Evolutionary conservation across 2,329 filamentous ascomycete species (phyloP).

Genomic region (Dothistroma septosporum): DNA sequence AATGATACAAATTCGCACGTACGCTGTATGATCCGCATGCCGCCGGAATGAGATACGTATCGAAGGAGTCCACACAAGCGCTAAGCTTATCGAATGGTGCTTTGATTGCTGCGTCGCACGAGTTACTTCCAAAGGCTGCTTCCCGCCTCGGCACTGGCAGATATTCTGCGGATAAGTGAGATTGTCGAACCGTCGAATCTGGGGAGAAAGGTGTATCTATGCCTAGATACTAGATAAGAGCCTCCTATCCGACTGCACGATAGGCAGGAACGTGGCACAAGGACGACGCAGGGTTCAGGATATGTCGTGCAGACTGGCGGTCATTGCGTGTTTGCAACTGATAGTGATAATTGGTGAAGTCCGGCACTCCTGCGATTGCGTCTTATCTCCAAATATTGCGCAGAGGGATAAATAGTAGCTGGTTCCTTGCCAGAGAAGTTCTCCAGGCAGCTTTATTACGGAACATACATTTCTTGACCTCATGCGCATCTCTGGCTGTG

Average conservation of each 20-base stretch:
- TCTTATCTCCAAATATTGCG: neutral
- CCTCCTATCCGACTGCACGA: neutral
- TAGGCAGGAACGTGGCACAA: conserved; percentile 12
- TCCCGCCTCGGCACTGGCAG: neutral
- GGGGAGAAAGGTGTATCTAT: conserved; percentile 4
- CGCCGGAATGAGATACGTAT: neutral
- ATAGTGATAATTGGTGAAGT: conserved; percentile 2
- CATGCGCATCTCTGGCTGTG: neutral
- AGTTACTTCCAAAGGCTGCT: neutral
- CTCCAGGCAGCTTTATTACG: neutral
- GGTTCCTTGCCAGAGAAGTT: neutral
- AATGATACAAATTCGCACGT: neutral
- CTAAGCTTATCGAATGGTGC: neutral
- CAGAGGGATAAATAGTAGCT: conserved; percentile 6
- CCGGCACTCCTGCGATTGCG: neutral
- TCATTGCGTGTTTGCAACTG: conserved; percentile 1
- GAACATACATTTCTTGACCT: neutral
- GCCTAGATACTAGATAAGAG: conserved; percentile 10
- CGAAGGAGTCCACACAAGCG: neutral
- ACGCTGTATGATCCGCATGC: neutral
- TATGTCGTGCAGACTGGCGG: conserved; percentile 5
- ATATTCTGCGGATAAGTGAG: neutral
- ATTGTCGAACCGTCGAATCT: conserved; percentile 7
- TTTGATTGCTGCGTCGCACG: neutral
- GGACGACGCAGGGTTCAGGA: conserved; percentile 5